A percentile compares a stretch with the other conserved stretches of the same genome.
Evolutionary conservation across 1,139 yeast genomes (phyloP).

Genomic region (Nakaseomyces nivariensis): DNA sequence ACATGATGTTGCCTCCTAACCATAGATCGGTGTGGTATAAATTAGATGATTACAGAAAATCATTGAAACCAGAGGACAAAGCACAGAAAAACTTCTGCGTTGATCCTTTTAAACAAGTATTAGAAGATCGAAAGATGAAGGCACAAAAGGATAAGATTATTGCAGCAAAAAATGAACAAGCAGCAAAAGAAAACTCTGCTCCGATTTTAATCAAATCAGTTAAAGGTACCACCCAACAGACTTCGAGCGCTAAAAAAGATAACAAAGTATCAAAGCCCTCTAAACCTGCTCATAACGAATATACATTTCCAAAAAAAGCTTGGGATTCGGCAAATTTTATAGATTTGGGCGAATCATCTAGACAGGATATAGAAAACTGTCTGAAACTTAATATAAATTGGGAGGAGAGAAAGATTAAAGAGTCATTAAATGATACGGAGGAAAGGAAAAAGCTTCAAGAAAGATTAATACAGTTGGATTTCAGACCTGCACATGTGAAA

Average conservation of each 20-base stretch:
- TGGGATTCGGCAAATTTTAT: slow-evolving; percentile 56
- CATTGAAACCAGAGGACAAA: slow-evolving; percentile 34
- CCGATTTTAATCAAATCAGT: slow-evolving; percentile 19
- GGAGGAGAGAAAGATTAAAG: slow-evolving; percentile 30
- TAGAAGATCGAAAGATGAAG: slow-evolving; percentile 42
- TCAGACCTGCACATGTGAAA: slow-evolving; percentile 54
- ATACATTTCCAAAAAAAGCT: slow-evolving; percentile 45
- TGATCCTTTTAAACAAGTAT: slow-evolving; percentile 59
- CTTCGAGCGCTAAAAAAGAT: not conserved
- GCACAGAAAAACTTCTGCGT: slow-evolving; percentile 43
- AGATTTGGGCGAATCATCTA: slow-evolving; percentile 31
- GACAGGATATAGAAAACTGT: slow-evolving; percentile 46
- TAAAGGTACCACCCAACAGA: slow-evolving; percentile 1
- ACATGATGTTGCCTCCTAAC: slow-evolving; percentile 76
- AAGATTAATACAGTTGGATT: slow-evolving; percentile 43
- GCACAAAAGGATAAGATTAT: slow-evolving; percentile 39
- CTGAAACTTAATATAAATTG: slow-evolving; percentile 47
- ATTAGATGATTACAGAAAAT: slow-evolving; percentile 49
- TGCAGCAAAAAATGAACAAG: slow-evolving; percentile 31
- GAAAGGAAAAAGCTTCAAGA: slow-evolving; percentile 16
- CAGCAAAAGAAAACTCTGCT: slow-evolving; percentile 31
- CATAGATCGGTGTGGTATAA: slow-evolving; percentile 73
- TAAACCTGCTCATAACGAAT: slow-evolving; percentile 8
- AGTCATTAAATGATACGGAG: slow-evolving; percentile 9
- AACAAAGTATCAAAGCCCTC: not conserved